Evolutionary conservation across 768 basidiomycete species (phyloP).

Genomic region (Lyophyllum atratum): DNA sequence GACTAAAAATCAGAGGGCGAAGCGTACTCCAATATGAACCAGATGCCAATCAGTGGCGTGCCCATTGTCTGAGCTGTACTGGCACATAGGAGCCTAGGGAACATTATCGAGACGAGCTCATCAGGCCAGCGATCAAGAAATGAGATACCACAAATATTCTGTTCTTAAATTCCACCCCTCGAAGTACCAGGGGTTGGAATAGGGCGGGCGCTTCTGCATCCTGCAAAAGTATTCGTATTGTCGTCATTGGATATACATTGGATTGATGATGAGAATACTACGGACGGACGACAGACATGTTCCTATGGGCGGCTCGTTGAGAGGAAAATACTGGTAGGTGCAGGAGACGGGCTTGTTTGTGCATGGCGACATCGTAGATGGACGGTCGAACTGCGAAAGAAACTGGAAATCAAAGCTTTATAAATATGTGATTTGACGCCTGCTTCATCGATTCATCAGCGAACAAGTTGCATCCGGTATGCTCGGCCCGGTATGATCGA

Average conservation of each 20-base stretch:
- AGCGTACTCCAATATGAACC: constrained; percentile 66
- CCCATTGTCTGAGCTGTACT: constrained; percentile 75
- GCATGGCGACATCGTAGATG: constrained; percentile 21
- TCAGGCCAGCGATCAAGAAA: background rate
- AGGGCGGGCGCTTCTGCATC: constrained; percentile 55
- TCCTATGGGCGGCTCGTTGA: constrained; percentile 62
- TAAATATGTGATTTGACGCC: background rate
- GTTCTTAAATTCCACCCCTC: constrained; percentile 70
- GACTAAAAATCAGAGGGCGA: background rate
- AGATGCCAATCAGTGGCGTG: constrained; percentile 84
- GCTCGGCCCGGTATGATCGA: background rate
- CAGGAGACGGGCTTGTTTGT: constrained; percentile 52
- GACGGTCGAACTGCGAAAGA: background rate
- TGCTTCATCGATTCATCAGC: background rate
- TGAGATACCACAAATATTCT: constrained; percentile 65
- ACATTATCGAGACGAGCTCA: background rate
- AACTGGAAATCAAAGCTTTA: background rate
- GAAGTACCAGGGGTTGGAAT: constrained; percentile 67
- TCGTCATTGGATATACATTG: background rate
- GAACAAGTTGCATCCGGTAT: background rate
- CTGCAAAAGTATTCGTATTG: constrained; percentile 30
- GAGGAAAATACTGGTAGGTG: constrained; percentile 56
- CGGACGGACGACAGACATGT: constrained; percentile 22
- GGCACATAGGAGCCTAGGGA: constrained; percentile 75
- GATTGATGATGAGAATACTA: background rate